Evolutionary conservation across 495 filamentous ascomycete genomes (phyloP), one percentile per base, ranked within the genome.

Genomic region (Xylaria scruposa): DNA sequence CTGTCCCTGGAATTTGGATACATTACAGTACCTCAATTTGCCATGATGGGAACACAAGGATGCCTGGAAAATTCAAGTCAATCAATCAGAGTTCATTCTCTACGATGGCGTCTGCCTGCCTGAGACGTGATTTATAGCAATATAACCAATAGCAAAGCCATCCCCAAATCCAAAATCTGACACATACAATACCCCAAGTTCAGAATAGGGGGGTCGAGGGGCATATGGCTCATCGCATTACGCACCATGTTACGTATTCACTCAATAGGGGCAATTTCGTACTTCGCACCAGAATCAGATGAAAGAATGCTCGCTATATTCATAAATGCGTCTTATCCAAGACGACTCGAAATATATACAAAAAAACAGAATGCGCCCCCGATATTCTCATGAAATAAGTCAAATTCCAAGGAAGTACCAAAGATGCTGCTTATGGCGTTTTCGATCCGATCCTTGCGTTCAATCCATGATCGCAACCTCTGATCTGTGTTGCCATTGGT

Each of bases 381-480:
- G n/a, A 67, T 56, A 67, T n/a, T 17, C 49, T 67, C 49, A 19
- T 67, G 49, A 56, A 26, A 67, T 51, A 26, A 10, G 24, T 56
- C 49, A 13, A 51, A 56, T 36, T 44, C 49, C 65, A 47, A 67
- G 65, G 33, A 67, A 67, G 49, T 56, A 67, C 8, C 58, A 21
- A 38, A 38, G 31, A 51, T 31, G 46, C 24, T 31, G 46, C 24
- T 26, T 0, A 17, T 51, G 19, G 24, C 36, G 7, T 44, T 56
- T 56, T 67, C 31, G 65, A 67, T 67, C 65, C 65, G 65, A 67
- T 67, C 33, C 65, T 67, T 67, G 65, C 65, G 65, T 17, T 67
- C 65, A 56, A 56, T 67, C 65, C 65, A 67, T 56, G 65, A 56
- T 67, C 65, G 65, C 65, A 67, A 67, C 65, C 49, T 56, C 65